Conservation (phyloP, 495 filamentous ascomycete species). For the Daldinia bambusicola region DNA sequence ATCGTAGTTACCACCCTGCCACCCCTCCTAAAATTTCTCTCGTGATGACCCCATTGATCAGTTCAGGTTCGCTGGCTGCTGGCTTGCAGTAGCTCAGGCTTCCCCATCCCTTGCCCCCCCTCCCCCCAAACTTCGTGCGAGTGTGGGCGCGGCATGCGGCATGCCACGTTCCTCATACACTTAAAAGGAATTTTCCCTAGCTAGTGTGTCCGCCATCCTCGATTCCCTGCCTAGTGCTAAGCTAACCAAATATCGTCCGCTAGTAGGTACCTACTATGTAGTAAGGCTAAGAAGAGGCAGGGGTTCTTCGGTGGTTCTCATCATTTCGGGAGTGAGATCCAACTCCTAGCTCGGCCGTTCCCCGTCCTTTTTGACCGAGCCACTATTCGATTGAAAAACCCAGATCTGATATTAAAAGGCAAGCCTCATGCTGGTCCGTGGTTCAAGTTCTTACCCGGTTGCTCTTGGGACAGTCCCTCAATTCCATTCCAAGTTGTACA, state of each 20-base stretch:
- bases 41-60: neutral
- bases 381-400: conserved; percentile 44
- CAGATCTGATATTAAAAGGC: conserved; percentile 49
- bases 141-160: conserved; percentile 44
- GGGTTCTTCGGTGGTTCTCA: conserved; percentile 50
- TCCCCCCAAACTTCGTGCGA: conserved; percentile 27
- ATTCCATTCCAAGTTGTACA: neutral
- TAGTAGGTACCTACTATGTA: too few species aligned
- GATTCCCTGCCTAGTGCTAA: conserved; percentile 37
- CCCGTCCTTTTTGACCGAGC: conserved; percentile 47
- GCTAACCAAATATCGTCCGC: conserved; percentile 29
- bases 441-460: conserved; percentile 10
- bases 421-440: conserved; percentile 42
- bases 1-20: conserved; percentile 29
- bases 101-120: conserved; percentile 38
- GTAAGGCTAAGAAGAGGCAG: conserved; percentile 45
- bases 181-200: conserved; percentile 42
- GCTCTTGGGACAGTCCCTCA: neutral
- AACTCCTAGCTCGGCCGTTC: conserved; percentile 39
- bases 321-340: conserved; percentile 52
- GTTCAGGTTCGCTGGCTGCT: conserved; percentile 29
- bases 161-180: conserved; percentile 46
- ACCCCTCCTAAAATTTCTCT: conserved; percentile 13
- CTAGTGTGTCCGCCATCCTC: conserved; percentile 40
- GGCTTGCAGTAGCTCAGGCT: conserved; percentile 10